phyloP scores from a whole-genome alignment of 1,139 yeast species.

The Suhomyces panamericanus region DNA sequence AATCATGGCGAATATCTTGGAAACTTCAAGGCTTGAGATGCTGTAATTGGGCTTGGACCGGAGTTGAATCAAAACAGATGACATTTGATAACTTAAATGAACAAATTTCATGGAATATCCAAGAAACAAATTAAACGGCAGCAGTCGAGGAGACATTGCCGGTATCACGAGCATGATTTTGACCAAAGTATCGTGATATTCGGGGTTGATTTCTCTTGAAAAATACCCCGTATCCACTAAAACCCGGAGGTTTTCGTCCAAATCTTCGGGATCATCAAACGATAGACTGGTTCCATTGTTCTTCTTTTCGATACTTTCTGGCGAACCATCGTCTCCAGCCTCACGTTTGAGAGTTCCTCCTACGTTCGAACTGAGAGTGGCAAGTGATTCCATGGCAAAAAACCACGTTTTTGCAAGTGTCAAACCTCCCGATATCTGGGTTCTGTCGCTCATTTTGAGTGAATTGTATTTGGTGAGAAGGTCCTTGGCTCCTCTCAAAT shows the following conservation, averaged over 20 bases:
- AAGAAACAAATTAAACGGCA: slow-evolving; percentile 35
- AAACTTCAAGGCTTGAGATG: slow-evolving; percentile 23
- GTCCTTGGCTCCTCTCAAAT: slow-evolving; percentile 44
- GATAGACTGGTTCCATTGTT: slow-evolving; percentile 1
- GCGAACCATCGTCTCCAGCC: slow-evolving; percentile 8
- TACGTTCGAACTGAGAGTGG: slow-evolving; percentile 31
- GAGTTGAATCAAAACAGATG: slow-evolving; percentile 27
- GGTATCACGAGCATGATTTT: slow-evolving; percentile 31
- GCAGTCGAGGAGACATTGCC: slow-evolving; percentile 12
- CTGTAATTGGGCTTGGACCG: slow-evolving; percentile 18
- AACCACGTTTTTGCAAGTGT: slow-evolving; percentile 49
- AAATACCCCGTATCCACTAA: slow-evolving; percentile 39
- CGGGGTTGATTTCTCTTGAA: slow-evolving; percentile 27
- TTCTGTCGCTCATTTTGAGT: slow-evolving; percentile 8
- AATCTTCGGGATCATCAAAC: slow-evolving; percentile 13
- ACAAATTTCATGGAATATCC: slow-evolving; percentile 37
- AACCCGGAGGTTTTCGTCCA: slow-evolving; percentile 22
- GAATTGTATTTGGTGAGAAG: slow-evolving; percentile 34
- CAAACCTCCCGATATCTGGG: slow-evolving; percentile 26
- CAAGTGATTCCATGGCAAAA: slow-evolving; percentile 43
- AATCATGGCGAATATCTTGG: slow-evolving; percentile 29
- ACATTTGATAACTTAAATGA: slow-evolving; percentile 29
- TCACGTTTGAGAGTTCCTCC: slow-evolving; percentile 33
- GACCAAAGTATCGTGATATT: slow-evolving; percentile 36
- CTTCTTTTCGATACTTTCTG: slow-evolving; percentile 3